These are phyloP conservation scores for Ganoderma lucidum DNA, from an alignment of 1,284 basidiomycete species.

Conservation along the genomic window DNA sequence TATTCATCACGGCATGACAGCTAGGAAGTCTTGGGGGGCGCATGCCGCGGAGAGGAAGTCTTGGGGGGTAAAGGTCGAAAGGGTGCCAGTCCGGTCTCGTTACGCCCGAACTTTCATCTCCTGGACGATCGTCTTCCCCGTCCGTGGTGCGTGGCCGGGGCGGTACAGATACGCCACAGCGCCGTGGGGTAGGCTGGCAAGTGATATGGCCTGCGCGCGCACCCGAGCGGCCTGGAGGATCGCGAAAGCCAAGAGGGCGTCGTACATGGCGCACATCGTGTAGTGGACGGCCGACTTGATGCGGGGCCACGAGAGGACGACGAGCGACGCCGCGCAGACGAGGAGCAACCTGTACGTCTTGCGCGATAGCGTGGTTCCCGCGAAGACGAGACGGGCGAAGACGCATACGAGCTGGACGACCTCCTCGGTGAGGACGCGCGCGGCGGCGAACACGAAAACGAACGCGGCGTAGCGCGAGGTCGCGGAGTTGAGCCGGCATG, in stretches of 20 bases:
- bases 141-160: background rate
- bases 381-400: slow-evolving; percentile 7
- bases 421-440: background rate
- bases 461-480: background rate
- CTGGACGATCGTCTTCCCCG: background rate
- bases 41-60: background rate
- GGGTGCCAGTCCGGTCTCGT: background rate
- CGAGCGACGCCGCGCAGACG: background rate
- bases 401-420: background rate
- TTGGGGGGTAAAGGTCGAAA: background rate
- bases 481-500: background rate
- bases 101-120: background rate
- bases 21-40: background rate
- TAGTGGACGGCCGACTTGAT: background rate
- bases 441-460: background rate
- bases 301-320: slow-evolving; percentile 2
- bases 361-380: background rate
- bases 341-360: background rate
- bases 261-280: background rate
- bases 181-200: background rate
- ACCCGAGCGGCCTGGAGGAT: background rate
- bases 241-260: background rate
- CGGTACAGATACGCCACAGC: background rate
- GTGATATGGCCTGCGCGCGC: background rate
- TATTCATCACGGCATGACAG: background rate